phyloP scores from a whole-genome alignment of 2,329 filamentous ascomycete genomes.

The Elsinoe perseae region DNA sequence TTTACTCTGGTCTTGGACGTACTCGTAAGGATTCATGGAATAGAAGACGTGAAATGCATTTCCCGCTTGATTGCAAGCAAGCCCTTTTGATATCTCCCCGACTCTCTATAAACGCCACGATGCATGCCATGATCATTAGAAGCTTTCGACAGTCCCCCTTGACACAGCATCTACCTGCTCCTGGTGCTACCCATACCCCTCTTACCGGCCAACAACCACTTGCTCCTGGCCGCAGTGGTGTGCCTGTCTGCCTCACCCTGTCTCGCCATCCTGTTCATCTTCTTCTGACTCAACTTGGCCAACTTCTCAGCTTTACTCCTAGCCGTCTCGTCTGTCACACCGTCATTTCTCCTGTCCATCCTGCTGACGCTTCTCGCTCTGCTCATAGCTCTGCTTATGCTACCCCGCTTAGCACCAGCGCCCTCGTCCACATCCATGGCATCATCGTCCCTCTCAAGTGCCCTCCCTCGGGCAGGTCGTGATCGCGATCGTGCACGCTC shows the following conservation, averaged over 20 bases:
- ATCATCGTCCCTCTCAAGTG: slow-evolving; percentile 53
- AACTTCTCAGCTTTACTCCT: slow-evolving; percentile 77
- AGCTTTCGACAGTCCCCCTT: not conserved
- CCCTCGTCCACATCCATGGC: slow-evolving; percentile 60
- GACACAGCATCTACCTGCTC: slow-evolving; percentile 33
- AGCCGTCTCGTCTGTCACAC: slow-evolving; percentile 59
- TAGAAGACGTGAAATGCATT: not conserved
- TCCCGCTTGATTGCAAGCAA: not conserved
- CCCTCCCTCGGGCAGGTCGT: slow-evolving; percentile 60
- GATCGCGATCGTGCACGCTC: slow-evolving; percentile 63
- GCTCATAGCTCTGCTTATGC: slow-evolving; percentile 57
- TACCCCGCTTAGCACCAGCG: slow-evolving; percentile 26
- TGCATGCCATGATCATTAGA: slow-evolving; percentile 10
- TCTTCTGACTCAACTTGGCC: slow-evolving; percentile 86
- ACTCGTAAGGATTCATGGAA: too few species aligned
- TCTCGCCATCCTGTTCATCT: slow-evolving; percentile 96
- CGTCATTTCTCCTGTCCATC: slow-evolving; percentile 65
- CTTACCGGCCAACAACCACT: slow-evolving; percentile 92
- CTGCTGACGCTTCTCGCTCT: slow-evolving; percentile 56
- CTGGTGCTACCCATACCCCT: slow-evolving; percentile 85
- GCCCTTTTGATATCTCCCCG: not conserved
- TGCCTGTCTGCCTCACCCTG: slow-evolving; percentile 96
- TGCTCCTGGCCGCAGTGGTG: slow-evolving; percentile 68
- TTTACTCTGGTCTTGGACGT: too few species aligned
- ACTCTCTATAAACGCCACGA: not conserved